phyloP scores from a whole-genome alignment of 129 eudicot species.

The Flaveria bidentis region DNA sequence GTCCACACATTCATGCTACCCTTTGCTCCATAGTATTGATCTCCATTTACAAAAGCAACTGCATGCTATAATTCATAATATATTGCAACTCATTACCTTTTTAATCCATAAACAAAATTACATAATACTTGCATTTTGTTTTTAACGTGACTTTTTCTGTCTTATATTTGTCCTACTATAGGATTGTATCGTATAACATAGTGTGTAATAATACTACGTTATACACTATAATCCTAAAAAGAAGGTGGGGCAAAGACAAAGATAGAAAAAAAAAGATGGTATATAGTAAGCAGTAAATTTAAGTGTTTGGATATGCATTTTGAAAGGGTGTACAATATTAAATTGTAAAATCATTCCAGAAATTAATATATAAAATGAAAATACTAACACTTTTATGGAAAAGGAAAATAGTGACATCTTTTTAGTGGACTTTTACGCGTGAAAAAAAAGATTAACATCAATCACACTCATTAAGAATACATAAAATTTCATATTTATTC shows the following conservation, averaged over 20 bases:
- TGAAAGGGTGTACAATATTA: neutral
- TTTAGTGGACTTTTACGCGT: neutral
- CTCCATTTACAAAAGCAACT: constrained; percentile 90
- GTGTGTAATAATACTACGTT: neutral
- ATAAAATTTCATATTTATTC: neutral
- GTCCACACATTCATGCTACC: constrained; percentile 96
- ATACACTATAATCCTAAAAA: neutral
- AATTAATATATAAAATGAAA: neutral
- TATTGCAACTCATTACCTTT: constrained; percentile 2
- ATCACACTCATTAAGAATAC: neutral
- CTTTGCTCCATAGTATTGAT: constrained; percentile 84
- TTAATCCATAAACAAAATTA: neutral
- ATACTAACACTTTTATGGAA: neutral
- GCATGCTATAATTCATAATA: constrained; percentile 63
- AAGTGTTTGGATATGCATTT: neutral
- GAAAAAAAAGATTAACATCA: neutral
- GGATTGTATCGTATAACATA: too few relatives aligned
- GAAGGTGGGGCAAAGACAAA: neutral
- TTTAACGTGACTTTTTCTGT: neutral
- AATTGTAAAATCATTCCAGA: neutral
- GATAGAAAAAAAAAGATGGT: neutral
- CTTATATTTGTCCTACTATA: neutral
- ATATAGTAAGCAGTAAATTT: neutral
- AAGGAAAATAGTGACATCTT: neutral
- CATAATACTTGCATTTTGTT: neutral